Evolutionary conservation across 2,329 filamentous ascomycete genomes (phyloP).

Genomic region (Chrysoporthe deuterocubensis): DNA sequence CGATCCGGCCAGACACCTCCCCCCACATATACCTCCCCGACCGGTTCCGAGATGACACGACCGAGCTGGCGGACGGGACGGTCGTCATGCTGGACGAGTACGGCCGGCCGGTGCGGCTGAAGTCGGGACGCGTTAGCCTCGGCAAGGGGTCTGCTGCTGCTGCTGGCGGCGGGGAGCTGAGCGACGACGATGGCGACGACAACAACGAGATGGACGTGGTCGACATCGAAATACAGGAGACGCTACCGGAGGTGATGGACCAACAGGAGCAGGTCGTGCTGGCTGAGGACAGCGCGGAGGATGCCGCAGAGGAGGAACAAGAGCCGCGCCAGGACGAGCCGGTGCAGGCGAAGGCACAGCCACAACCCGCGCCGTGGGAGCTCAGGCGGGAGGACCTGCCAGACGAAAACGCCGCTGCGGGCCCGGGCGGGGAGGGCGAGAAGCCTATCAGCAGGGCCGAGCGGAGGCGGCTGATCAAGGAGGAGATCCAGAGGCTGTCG

Average conservation of each 20-base stretch:
- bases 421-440: slow-evolving; percentile 43
- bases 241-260: slow-evolving; percentile 22
- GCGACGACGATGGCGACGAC: slow-evolving; percentile 22
- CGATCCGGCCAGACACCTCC: slow-evolving; percentile 61
- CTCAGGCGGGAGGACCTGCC: slow-evolving; percentile 9
- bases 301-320: slow-evolving; percentile 1
- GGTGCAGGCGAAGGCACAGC: background rate
- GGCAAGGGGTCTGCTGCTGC: slow-evolving; percentile 8
- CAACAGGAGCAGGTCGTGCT: slow-evolving; percentile 29
- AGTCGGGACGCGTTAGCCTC: slow-evolving; percentile 30
- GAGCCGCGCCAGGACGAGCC: background rate
- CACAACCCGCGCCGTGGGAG: slow-evolving; percentile 26
- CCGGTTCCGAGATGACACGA: slow-evolving; percentile 50
- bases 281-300: slow-evolving; percentile 8
- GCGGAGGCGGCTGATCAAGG: slow-evolving; percentile 61
- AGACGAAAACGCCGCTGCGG: slow-evolving; percentile 37
- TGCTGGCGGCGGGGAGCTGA: slow-evolving; percentile 10
- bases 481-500: slow-evolving; percentile 56
- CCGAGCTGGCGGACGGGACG: slow-evolving; percentile 52
- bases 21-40: slow-evolving; percentile 57
- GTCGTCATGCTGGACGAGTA: slow-evolving; percentile 51
- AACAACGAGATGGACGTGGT: slow-evolving; percentile 28
- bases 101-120: slow-evolving; percentile 39
- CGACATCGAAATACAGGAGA: slow-evolving; percentile 28
- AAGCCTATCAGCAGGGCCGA: slow-evolving; percentile 57